Evolutionary conservation across 345 rosid species (phyloP).

Genomic region (Linum usitatissimum): DNA sequence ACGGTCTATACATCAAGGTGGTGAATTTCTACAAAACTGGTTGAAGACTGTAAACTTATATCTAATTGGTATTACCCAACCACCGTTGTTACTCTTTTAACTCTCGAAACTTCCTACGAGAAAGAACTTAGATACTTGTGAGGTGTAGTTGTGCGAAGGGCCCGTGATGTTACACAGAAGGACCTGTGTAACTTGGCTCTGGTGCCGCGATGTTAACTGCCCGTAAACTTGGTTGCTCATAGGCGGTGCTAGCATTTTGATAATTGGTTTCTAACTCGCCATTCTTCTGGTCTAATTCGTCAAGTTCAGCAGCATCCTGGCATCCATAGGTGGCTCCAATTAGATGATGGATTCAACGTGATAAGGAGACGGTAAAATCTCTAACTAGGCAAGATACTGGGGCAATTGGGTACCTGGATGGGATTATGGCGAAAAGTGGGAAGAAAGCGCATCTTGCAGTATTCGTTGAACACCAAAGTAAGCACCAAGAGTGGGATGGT

Average conservation of each 20-base stretch:
- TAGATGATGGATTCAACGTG: not conserved
- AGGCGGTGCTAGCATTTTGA: conserved; percentile 40
- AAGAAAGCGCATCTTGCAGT: conserved; percentile 82
- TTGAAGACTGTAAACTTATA: too few relatives aligned
- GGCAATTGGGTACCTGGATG: conserved; percentile 37
- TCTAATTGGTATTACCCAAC: too few relatives aligned
- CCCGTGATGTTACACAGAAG: conserved; percentile 27
- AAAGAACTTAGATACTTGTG: too few relatives aligned
- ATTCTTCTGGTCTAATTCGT: conserved; percentile 48
- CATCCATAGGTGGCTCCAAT: conserved; percentile 8
- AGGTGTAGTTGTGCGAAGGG: too few relatives aligned
- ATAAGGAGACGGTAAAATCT: too few relatives aligned
- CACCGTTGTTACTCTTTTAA: too few relatives aligned
- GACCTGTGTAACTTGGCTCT: conserved; percentile 34
- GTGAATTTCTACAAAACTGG: too few relatives aligned
- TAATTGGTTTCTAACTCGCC: conserved; percentile 38
- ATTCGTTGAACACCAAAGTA: conserved; percentile 65
- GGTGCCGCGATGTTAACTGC: conserved; percentile 21
- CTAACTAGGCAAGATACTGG: not conserved
- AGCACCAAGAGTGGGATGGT: conserved; percentile 60
- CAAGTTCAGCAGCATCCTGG: conserved; percentile 64
- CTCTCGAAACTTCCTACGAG: too few relatives aligned
- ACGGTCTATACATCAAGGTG: too few relatives aligned
- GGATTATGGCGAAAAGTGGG: conserved; percentile 51
- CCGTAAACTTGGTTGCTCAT: conserved; percentile 43